phyloP scores from a whole-genome alignment of 305 asterid species.

The Solanum chacoense region DNA sequence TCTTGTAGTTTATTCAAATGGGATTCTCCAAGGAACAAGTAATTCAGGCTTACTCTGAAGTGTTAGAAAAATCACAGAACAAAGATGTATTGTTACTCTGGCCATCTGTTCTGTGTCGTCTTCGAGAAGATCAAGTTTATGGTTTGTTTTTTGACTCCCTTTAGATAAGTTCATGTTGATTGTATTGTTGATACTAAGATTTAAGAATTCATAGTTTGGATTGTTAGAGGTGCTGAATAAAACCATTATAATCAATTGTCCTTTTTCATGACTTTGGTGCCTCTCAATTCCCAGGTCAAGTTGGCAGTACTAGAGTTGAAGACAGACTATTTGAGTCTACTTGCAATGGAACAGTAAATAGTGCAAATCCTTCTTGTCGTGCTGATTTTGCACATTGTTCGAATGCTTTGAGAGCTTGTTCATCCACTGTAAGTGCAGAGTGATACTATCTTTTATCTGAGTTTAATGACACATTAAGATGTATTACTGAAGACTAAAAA shows the following conservation, averaged over 20 bases:
- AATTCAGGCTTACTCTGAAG: conserved; percentile 37
- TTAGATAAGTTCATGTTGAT: background rate
- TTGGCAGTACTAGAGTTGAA: conserved; percentile 21
- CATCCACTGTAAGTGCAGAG: conserved; percentile 43
- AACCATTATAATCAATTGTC: background rate
- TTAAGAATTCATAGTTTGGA: background rate
- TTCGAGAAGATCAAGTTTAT: conserved; percentile 57
- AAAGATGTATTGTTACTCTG: conserved; percentile 49
- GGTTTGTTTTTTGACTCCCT: conserved; percentile 21
- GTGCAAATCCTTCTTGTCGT: conserved; percentile 14
- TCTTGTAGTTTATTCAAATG: conserved; percentile 47
- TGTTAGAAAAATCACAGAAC: conserved; percentile 30
- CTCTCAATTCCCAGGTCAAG: conserved; percentile 30
- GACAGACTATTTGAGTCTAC: conserved; percentile 16
- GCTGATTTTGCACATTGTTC: conserved; percentile 26
- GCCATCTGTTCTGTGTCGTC: conserved; percentile 57
- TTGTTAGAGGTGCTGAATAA: background rate
- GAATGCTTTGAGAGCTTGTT: conserved; percentile 40
- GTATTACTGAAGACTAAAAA: background rate
- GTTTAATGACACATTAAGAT: background rate
- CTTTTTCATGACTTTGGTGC: conserved; percentile 4
- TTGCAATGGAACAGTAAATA: conserved; percentile 15
- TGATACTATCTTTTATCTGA: background rate
- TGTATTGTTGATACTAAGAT: background rate
- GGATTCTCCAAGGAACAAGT: conserved; percentile 51